Evolutionary conservation across 441 rosid species (phyloP).

Genomic region (Caryocar brasiliense): DNA sequence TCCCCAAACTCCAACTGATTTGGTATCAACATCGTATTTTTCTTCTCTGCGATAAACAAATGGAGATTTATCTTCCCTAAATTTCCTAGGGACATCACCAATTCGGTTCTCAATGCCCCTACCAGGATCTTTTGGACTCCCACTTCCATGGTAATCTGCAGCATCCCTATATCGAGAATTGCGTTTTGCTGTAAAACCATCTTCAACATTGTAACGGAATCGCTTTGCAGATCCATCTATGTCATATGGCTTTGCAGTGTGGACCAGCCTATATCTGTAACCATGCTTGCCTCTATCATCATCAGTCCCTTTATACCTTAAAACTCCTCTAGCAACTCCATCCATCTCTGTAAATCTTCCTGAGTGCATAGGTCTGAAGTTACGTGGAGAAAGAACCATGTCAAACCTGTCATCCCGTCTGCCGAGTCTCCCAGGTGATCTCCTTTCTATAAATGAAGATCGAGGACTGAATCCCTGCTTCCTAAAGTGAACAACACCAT

Average conservation of each 20-base stretch:
- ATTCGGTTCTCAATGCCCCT: not conserved
- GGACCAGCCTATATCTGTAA: not conserved
- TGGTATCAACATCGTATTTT: not conserved
- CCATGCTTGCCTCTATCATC: conserved; percentile 3
- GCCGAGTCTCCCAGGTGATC: not conserved
- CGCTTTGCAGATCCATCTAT: not conserved
- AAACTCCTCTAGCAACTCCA: not conserved
- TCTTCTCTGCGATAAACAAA: not conserved
- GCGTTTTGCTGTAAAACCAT: conserved; percentile 2
- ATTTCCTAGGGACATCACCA: not conserved
- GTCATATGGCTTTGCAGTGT: conserved; percentile 4
- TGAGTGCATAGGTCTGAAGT: not conserved
- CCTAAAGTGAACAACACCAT: not conserved
- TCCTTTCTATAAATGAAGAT: conserved; percentile 5
- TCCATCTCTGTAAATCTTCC: not conserved
- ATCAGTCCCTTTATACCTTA: not conserved
- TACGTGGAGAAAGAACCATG: not conserved
- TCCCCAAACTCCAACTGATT: not conserved
- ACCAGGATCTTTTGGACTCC: not conserved
- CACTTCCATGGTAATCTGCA: not conserved
- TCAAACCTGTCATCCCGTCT: conserved; percentile 6
- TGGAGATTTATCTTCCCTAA: not conserved
- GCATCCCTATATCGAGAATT: not conserved
- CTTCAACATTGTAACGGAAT: conserved; percentile 1
- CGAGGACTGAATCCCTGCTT: conserved; percentile 1